These are phyloP conservation scores for Arthroderma sp. DNA, from an alignment of 2,329 filamentous ascomycete genomes.

Conservation along the genomic window DNA sequence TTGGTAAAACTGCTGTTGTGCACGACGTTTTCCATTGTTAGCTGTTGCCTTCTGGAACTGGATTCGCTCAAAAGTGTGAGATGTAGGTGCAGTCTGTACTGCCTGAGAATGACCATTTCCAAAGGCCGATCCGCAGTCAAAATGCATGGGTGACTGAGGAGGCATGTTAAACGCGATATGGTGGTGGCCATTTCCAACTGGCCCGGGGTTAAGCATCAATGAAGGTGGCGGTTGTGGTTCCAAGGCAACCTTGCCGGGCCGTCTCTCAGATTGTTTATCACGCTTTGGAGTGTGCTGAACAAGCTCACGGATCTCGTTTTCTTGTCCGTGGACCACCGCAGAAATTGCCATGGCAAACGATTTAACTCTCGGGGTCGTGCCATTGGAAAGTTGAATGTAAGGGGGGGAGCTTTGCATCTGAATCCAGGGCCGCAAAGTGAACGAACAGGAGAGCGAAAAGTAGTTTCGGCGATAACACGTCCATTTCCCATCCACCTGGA, in stretches of 20 bases:
- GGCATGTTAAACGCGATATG: slow-evolving; percentile 20
- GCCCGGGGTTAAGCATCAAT: slow-evolving; percentile 21
- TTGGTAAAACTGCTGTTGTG: slow-evolving; percentile 85
- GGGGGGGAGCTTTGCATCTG: slow-evolving; percentile 39
- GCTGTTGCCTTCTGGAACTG: slow-evolving; percentile 91
- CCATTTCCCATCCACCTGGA: slow-evolving; percentile 69
- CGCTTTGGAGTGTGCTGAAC: slow-evolving; percentile 87
- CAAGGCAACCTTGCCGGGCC: slow-evolving; percentile 57
- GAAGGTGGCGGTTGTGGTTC: slow-evolving; percentile 51
- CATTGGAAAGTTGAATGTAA: slow-evolving; percentile 41
- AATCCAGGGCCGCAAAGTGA: slow-evolving; percentile 53
- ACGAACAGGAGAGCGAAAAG: slow-evolving; percentile 74
- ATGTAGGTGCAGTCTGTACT: slow-evolving; percentile 24
- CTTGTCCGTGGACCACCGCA: slow-evolving; percentile 65
- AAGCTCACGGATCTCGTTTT: slow-evolving; percentile 65
- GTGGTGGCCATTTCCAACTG: slow-evolving; percentile 15
- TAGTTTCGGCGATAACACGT: slow-evolving; percentile 90
- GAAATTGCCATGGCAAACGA: slow-evolving; percentile 76
- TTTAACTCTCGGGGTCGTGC: slow-evolving; percentile 47
- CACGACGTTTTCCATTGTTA: slow-evolving; percentile 83
- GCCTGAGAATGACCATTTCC: slow-evolving; percentile 22
- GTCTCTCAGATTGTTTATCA: slow-evolving; percentile 71
- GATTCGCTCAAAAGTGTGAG: slow-evolving; percentile 71
- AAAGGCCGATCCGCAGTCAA: slow-evolving; percentile 28
- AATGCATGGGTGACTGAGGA: slow-evolving; percentile 19